These are phyloP conservation scores for Pichia cephalocereana DNA, from an alignment of 805 yeast species.

Conservation along the genomic window DNA sequence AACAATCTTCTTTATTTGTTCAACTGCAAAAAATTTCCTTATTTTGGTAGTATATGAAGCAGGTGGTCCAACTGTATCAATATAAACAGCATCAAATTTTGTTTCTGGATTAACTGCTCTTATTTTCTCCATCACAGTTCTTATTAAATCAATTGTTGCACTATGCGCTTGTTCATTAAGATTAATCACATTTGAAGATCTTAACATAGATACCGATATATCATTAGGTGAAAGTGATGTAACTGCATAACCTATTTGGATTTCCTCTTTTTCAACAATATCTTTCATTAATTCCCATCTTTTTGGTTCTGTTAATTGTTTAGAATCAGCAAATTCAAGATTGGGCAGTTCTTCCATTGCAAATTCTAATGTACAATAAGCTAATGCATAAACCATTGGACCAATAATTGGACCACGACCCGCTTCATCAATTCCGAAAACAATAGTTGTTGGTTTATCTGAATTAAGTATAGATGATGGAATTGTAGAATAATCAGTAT, in stretches of 20 bases:
- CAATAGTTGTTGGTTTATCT: slow-evolving; percentile 8
- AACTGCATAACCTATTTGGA: slow-evolving; percentile 80
- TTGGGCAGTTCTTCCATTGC: slow-evolving; percentile 35
- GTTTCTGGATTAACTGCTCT: slow-evolving; percentile 35
- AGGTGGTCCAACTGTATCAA: slow-evolving; percentile 98
- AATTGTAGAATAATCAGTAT: background rate
- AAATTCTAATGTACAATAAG: slow-evolving; percentile 58
- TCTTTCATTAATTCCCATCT: slow-evolving; percentile 53
- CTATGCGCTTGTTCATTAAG: slow-evolving; percentile 96
- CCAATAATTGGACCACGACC: slow-evolving; percentile 98
- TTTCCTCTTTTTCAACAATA: slow-evolving; percentile 42
- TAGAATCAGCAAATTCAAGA: slow-evolving; percentile 90
- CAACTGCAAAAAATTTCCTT: slow-evolving; percentile 53
- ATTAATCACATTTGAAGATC: slow-evolving; percentile 44
- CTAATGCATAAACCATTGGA: slow-evolving; percentile 93
- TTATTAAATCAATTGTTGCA: slow-evolving; percentile 75
- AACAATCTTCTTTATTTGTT: slow-evolving; percentile 41
- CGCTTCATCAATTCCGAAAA: slow-evolving; percentile 95
- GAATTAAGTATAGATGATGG: background rate
- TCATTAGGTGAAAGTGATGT: slow-evolving; percentile 80
- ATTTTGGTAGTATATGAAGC: slow-evolving; percentile 70
- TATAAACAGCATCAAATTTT: slow-evolving; percentile 61
- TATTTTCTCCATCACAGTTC: slow-evolving; percentile 41
- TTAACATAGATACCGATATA: slow-evolving; percentile 81
- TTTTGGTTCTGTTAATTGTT: slow-evolving; percentile 64